Conservation (phyloP, 2,329 filamentous ascomycete genomes). For the Exophiala sp. region DNA sequence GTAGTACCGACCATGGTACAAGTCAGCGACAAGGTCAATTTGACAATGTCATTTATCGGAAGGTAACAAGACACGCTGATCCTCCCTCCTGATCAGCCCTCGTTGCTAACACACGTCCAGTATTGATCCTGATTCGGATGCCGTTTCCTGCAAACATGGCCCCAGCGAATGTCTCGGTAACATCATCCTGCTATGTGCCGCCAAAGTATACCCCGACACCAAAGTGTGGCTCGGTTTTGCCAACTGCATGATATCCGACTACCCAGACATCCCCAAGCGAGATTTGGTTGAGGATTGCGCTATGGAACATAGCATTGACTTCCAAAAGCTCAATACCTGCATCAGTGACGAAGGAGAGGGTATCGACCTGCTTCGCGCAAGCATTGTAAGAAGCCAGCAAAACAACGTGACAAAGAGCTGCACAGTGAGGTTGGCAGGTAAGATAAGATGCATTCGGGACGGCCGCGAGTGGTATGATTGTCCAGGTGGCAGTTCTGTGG, state of each 20-base stretch:
- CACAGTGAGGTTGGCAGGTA: conserved; percentile 69
- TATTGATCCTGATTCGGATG: conserved; percentile 65
- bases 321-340: conserved; percentile 74
- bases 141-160: conserved; percentile 83
- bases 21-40: conserved; percentile 78
- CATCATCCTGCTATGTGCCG: conserved; percentile 88
- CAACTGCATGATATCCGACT: conserved; percentile 78
- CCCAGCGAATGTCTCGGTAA: conserved; percentile 87
- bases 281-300: conserved; percentile 81
- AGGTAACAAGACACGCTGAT: conserved; percentile 50
- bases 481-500: conserved; percentile 35
- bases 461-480: conserved; percentile 52
- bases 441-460: conserved; percentile 75
- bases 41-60: conserved; percentile 85
- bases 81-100: conserved; percentile 9
- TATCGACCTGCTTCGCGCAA: conserved; percentile 40
- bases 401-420: conserved; percentile 66
- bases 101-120: conserved; percentile 34
- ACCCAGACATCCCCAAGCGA: conserved; percentile 67
- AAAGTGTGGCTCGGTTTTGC: conserved; percentile 89
- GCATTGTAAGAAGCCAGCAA: conserved; percentile 49
- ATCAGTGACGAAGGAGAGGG: conserved; percentile 55
- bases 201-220: conserved; percentile 51
- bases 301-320: conserved; percentile 81
- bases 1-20: conserved; percentile 82